Evolutionary conservation across 805 yeast species (phyloP).

Genomic region (Pichia eremophila): DNA sequence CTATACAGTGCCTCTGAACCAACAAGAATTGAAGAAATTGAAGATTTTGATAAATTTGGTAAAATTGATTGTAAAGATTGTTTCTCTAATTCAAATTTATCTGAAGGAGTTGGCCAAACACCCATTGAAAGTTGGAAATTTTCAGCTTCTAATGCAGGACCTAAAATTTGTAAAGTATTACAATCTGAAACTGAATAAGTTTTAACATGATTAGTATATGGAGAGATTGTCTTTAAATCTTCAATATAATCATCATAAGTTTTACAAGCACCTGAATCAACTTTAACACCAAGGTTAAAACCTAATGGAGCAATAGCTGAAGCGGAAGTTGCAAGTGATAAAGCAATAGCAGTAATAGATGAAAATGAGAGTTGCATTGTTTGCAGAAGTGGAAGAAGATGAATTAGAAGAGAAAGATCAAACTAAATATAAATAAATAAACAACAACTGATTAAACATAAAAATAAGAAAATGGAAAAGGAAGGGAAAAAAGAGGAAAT

Average conservation of each 20-base stretch:
- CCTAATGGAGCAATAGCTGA: constrained; percentile 38
- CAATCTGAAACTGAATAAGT: constrained; percentile 93
- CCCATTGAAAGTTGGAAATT: constrained; percentile 76
- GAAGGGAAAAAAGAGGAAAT: no score
- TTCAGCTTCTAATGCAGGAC: constrained; percentile 75
- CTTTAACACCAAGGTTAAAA: constrained; percentile 79
- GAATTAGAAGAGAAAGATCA: no score
- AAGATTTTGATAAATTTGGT: constrained; percentile 59
- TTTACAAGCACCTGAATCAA: constrained; percentile 70
- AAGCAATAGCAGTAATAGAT: constrained; percentile 17
- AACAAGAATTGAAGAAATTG: constrained; percentile 72
- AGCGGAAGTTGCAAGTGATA: constrained; percentile 11
- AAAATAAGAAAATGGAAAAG: no score
- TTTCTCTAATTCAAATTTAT: constrained; percentile 69
- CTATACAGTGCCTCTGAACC: constrained; percentile 97
- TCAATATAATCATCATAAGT: constrained; percentile 54
- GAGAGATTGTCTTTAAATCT: constrained; percentile 53
- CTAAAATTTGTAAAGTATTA: constrained; percentile 74
- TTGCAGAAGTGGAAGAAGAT: no score
- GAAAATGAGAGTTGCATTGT: constrained; percentile 21
- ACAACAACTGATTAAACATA: no score
- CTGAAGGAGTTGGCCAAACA: constrained; percentile 87
- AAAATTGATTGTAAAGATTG: constrained; percentile 59
- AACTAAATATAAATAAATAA: no score
- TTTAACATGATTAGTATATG: constrained; percentile 59